A percentile compares a stretch with the other conserved stretches of the same genome.
Conservation (phyloP, 2,329 filamentous ascomycete species). For the Botrytis deweyae region DNA sequence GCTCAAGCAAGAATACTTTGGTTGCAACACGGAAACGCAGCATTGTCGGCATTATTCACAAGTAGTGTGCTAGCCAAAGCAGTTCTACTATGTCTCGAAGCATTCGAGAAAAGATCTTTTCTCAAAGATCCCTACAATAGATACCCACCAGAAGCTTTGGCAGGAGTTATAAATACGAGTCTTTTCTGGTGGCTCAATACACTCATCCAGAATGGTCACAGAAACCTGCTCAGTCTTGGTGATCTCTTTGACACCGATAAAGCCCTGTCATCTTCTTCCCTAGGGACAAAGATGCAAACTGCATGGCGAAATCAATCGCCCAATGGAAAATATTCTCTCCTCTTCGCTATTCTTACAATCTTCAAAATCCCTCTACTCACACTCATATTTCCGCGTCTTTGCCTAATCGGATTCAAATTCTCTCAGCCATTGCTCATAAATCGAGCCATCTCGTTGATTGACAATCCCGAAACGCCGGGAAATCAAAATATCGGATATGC, state of each 20-base stretch:
- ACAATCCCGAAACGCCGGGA: background rate
- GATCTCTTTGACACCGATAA: conserved; percentile 31
- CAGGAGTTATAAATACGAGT: conserved; percentile 37
- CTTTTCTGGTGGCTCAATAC: conserved; percentile 42
- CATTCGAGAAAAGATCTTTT: conserved; percentile 23
- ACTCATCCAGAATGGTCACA: conserved; percentile 37
- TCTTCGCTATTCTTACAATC: background rate
- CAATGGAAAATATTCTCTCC: background rate
- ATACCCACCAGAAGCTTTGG: conserved; percentile 34
- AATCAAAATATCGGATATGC: conserved; percentile 21
- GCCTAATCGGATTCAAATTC: conserved; percentile 26
- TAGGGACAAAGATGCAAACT: conserved; percentile 1
- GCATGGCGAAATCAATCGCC: background rate
- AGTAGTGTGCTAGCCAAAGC: conserved; percentile 17
- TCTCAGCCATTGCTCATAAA: conserved; percentile 24
- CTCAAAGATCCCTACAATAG: conserved; percentile 12
- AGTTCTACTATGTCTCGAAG: conserved; percentile 25
- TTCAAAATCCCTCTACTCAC: conserved; percentile 23
- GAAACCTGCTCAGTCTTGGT: conserved; percentile 33
- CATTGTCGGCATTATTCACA: conserved; percentile 18
- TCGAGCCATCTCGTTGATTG: conserved; percentile 17
- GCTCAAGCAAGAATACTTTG: conserved; percentile 24
- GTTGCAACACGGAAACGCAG: conserved; percentile 1
- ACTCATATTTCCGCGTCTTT: conserved; percentile 26
- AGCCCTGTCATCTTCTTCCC: conserved; percentile 10